Conservation (phyloP, 805 yeast genomes). For the Ogataea polymorpha region DNA sequence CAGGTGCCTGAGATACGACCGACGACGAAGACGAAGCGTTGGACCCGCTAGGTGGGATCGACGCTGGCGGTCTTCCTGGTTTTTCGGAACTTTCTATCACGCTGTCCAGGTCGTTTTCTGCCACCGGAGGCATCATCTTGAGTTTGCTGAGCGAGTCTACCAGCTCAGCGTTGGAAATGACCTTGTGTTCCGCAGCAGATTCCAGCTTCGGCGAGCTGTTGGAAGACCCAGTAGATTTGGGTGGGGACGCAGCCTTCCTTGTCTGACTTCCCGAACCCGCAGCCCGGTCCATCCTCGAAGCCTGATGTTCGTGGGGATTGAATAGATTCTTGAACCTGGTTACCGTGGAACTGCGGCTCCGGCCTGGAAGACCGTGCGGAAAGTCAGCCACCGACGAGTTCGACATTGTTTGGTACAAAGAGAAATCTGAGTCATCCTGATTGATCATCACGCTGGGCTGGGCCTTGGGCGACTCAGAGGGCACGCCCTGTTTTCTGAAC, state of each 20-base stretch:
- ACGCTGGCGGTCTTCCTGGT: not conserved
- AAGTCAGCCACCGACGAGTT: constrained; percentile 20
- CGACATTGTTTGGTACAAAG: constrained; percentile 24
- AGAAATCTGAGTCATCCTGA: constrained; percentile 26
- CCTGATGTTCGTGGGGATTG: constrained; percentile 21
- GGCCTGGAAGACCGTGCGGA: constrained; percentile 11
- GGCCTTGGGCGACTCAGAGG: constrained; percentile 10
- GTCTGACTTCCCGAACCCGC: constrained; percentile 4
- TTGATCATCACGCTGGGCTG: constrained; percentile 18
- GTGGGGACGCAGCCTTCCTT: constrained; percentile 17
- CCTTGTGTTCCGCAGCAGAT: constrained; percentile 8
- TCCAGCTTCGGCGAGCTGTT: constrained; percentile 16
- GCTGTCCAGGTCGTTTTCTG: constrained; percentile 34
- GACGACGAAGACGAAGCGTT: constrained; percentile 14
- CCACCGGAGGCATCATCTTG: constrained; percentile 32
- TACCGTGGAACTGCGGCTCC: constrained; percentile 29
- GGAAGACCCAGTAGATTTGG: constrained; percentile 15
- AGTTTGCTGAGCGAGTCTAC: constrained; percentile 25
- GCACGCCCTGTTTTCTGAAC: constrained; percentile 15
- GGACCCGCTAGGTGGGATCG: constrained; percentile 11
- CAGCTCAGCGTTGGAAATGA: constrained; percentile 21
- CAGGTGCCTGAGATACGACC: constrained; percentile 10
- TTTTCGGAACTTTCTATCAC: constrained; percentile 24
- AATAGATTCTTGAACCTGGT: constrained; percentile 32
- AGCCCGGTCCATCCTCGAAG: constrained; percentile 14